These are phyloP conservation scores for Zygosaccharomyces siamensis DNA, from an alignment of 805 yeast genomes.

Conservation along the genomic window DNA sequence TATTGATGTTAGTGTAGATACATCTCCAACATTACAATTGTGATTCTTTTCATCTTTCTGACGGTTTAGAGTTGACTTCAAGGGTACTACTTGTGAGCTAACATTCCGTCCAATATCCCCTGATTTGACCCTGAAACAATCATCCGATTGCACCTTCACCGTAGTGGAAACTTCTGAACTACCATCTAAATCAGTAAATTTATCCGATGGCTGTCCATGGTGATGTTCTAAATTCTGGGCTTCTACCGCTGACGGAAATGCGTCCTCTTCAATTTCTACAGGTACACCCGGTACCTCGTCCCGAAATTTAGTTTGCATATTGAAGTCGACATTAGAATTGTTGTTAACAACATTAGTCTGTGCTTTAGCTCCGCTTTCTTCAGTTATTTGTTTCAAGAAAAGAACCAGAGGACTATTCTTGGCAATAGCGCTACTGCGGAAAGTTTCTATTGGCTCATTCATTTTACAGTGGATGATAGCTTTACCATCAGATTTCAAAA, in stretches of 20 bases:
- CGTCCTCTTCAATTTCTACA: background rate
- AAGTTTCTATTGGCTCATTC: background rate
- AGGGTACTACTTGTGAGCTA: background rate
- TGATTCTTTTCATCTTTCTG: background rate
- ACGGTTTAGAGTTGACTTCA: background rate
- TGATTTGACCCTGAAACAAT: background rate
- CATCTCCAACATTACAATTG: no score
- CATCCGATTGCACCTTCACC: background rate
- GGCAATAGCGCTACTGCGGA: background rate
- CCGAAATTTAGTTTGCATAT: no score
- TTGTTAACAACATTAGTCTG: background rate
- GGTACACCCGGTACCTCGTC: no score
- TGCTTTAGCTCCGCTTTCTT: background rate
- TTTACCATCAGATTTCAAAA: background rate
- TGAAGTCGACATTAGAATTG: background rate
- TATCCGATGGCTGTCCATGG: background rate
- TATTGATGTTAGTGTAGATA: background rate
- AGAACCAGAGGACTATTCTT: conserved; percentile 1
- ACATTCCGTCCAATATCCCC: background rate
- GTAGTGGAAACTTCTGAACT: background rate
- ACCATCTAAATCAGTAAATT: background rate
- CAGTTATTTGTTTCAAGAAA: conserved; percentile 1
- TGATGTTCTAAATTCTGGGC: background rate
- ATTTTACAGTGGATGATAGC: background rate
- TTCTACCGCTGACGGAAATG: no score